A percentile compares a stretch with the other conserved stretches of the same genome.
phyloP scores from a whole-genome alignment of 768 basidiomycete species.

The Leucocoprinus leucothites region DNA sequence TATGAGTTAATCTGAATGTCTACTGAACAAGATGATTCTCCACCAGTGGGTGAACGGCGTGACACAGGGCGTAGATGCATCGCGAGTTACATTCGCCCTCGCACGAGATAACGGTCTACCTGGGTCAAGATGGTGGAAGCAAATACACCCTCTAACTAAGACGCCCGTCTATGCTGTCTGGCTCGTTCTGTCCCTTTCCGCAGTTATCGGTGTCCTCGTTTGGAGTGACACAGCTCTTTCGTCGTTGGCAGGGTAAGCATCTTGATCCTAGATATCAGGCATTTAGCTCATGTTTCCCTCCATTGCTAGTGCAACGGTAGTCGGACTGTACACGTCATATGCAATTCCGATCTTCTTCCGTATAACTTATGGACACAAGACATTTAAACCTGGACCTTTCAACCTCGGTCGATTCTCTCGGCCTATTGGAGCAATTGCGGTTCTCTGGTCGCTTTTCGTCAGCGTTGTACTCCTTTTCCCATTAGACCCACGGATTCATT shows the following conservation, averaged over 20 bases:
- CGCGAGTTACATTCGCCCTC: slow-evolving; percentile 62
- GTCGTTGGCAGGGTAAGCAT: slow-evolving; percentile 30
- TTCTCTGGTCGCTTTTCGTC: slow-evolving; percentile 31
- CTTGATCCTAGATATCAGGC: too few relatives aligned
- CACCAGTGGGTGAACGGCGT: slow-evolving; percentile 62
- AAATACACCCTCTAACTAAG: slow-evolving; percentile 26
- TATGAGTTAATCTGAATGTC: background rate
- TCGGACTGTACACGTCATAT: slow-evolving; percentile 31
- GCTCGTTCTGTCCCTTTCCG: slow-evolving; percentile 30
- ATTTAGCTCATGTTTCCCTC: background rate
- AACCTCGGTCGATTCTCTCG: slow-evolving; percentile 26
- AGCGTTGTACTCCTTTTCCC: slow-evolving; percentile 32
- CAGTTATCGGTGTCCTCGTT: slow-evolving; percentile 26
- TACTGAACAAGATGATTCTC: background rate
- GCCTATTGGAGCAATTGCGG: slow-evolving; percentile 25
- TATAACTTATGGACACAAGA: slow-evolving; percentile 29
- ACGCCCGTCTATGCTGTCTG: slow-evolving; percentile 39
- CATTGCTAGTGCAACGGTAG: background rate
- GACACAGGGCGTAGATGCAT: slow-evolving; percentile 63
- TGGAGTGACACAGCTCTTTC: slow-evolving; percentile 30
- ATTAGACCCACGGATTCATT: slow-evolving; percentile 16
- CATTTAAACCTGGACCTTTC: slow-evolving; percentile 32
- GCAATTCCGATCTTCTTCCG: slow-evolving; percentile 33
- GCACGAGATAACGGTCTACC: slow-evolving; percentile 41
- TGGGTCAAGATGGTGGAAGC: slow-evolving; percentile 34